Evolutionary conservation across 345 rosid species (phyloP), one percentile per base, ranked within the genome.

Genomic region (Viola odorata): DNA sequence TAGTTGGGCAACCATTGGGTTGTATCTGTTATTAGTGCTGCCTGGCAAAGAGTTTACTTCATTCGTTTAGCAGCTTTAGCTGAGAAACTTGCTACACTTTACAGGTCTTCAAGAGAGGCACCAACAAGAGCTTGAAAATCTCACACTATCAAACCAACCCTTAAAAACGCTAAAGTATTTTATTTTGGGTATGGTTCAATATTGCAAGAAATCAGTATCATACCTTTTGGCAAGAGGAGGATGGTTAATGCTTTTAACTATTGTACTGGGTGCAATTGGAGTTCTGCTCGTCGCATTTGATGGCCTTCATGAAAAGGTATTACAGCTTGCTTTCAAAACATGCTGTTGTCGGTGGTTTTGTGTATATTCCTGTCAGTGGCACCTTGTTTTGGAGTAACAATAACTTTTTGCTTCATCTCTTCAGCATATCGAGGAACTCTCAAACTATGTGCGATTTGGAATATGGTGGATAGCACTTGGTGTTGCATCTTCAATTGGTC

Each of bases 401-500:
- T 11, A 47, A 47, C 50, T 47, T 9, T 10, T 47, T 9, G 50
- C 8, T 9, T 10, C n/a, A 55, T 63, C 76, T 55, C 53, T 58
- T 62, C 88, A 95, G 97, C 99, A 91, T 73, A 68, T 95, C 17
- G 88, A 86, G 58, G 95, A 95, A 77, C 73, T 91, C 37, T 75
- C 81, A 51, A 75, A 72, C 60, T 94, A 91, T 75, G 55, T 74
- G 1, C 78, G 67, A 56, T 91, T 76, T 82, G 86, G 89, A 59
- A 76, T 91, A 64, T 95, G 99, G 97, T 95, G 97, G 99, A 61
- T 81, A 55, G 83, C 92, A 45, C 97, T 95, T 69, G 99, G 99
- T 45, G 95, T 95, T 54, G 99, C 99, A 60, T 95, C 99, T 67
- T 95, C 99, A 38, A 91, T 95, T 69, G 97, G 99, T 71, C 97